Base-by-base conservation (phyloP, 1,139 yeast species). In the Hyphopichia khmerensis region DNA sequence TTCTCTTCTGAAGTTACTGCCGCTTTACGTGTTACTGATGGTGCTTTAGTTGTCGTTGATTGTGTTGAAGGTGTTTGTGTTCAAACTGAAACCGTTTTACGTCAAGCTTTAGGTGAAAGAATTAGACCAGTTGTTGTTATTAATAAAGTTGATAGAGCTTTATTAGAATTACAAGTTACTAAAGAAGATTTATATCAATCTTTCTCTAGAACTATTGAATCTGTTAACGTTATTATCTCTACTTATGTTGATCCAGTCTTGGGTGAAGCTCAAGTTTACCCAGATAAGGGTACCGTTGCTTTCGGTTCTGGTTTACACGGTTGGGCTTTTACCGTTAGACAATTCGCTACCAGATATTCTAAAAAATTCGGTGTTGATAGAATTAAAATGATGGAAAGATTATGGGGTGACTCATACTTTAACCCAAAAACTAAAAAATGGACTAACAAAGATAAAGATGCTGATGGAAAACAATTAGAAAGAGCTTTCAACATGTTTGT, bases 271-370 rank as follows among this genome's bases (percentile, higher is more conserved):
- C 98, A 91, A 82, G 99, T 93, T 60, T 91, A 85, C 96, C 99
- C 99, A 76, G 96, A 93, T 74, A 77, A 77, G 73, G 99, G 99
- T 80, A 93, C 98, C 75, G 97, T 93, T 70, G 99, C 99, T 59
- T 93, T 93, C 78, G 98, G 96, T 80, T 93, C 99, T 75, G 99
- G 98, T 86, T 83, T 93, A 70, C 99, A 93, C 85, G 99, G 99
- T 77, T 93, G 99, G 99, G 98, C 97, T 72, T 93, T 93, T 93
- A 93, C 99, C 65, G 86, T 93, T 70, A 90, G 99, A 79, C 99
- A 93, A 82, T 93, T 93, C 64, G 99, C 99, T 67, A 77, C 80
- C 78, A 89, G 96, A 81, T 93, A 93, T 85, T 84, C 96, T 73
- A 90, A 91, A 90, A 93, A 93, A 81, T 93, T 93, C 73, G 99